Percentiles rank a stretch among this genome's conserved stretches.
Evolutionary conservation across 139 green algal genomes (phyloP).

Genomic region (Micromonas commoda): DNA sequence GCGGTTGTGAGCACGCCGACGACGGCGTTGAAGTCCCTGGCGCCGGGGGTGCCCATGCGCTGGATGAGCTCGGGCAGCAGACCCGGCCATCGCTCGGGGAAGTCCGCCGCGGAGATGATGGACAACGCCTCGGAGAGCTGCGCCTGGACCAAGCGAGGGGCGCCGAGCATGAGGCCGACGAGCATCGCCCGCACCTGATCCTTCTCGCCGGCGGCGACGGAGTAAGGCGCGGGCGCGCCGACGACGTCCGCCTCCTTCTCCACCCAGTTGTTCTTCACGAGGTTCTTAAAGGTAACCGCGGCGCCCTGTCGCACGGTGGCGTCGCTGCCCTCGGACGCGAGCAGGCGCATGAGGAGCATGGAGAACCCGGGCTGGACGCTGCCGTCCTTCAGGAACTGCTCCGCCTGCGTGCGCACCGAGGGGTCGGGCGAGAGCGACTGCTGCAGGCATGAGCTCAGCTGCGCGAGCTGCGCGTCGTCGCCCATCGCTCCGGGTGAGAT

Average conservation of each 20-base stretch:
- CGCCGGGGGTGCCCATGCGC: constrained; percentile 44
- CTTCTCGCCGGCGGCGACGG: constrained; percentile 50
- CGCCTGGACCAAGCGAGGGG: constrained; percentile 46
- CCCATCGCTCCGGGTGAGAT: no score
- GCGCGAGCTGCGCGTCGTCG: background rate
- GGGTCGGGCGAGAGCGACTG: background rate
- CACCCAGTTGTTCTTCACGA: constrained; percentile 80
- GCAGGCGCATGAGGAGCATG: background rate
- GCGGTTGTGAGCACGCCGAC: constrained; percentile 79
- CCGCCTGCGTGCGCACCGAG: background rate
- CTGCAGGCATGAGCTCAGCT: background rate
- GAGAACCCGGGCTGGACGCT: background rate
- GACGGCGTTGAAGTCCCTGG: constrained; percentile 50
- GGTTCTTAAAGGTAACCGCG: constrained; percentile 97
- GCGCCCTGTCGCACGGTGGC: constrained; percentile 35
- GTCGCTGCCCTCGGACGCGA: background rate
- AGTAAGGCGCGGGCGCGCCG: background rate
- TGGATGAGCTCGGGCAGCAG: constrained; percentile 85
- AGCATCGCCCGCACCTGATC: constrained; percentile 80
- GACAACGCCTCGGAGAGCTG: constrained; percentile 62
- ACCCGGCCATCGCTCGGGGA: constrained; percentile 73
- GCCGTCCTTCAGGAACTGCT: background rate
- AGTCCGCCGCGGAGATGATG: constrained; percentile 86
- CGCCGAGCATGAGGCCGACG: constrained; percentile 80
- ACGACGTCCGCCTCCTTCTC: constrained; percentile 6